A percentile compares a stretch with the other conserved stretches of the same genome.
phyloP scores from a whole-genome alignment of 1,284 basidiomycete species.

The Coriolopsis trogii region DNA sequence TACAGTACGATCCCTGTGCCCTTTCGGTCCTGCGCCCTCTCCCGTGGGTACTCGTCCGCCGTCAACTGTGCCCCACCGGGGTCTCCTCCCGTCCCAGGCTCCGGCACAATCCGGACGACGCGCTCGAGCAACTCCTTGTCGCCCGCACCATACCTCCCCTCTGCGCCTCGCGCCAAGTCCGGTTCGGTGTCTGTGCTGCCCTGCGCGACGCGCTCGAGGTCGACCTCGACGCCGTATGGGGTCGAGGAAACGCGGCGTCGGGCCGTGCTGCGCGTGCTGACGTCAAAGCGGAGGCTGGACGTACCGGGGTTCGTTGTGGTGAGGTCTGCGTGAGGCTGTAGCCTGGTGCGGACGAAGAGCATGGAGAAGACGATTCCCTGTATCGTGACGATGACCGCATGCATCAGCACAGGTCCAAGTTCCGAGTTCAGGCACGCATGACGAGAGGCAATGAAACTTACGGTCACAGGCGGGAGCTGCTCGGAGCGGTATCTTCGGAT shows the following conservation, averaged over 20 bases:
- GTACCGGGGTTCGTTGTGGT: not conserved
- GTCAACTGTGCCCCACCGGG: too few species aligned
- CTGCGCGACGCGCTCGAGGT: not conserved
- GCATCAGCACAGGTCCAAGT: too few species aligned
- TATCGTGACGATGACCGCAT: not conserved
- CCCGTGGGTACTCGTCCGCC: too few species aligned
- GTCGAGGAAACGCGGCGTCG: not conserved
- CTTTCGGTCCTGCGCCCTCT: too few species aligned
- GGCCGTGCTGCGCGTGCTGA: not conserved
- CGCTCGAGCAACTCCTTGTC: too few species aligned
- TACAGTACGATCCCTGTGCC: too few species aligned
- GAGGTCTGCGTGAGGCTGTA: not conserved
- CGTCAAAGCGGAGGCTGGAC: not conserved
- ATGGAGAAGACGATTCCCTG: conserved; percentile 4
- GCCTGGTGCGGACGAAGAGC: not conserved
- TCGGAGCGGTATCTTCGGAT: not conserved
- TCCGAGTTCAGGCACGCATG: too few species aligned
- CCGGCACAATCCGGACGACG: too few species aligned
- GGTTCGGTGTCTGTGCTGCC: not conserved
- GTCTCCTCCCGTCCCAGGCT: too few species aligned
- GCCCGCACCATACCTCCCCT: too few species aligned
- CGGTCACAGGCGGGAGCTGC: conserved; percentile 4
- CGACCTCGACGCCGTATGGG: not conserved
- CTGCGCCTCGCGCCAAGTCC: too few species aligned
- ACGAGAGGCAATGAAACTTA: not conserved